Base-by-base conservation (phyloP, 352 stramenopile genomes). In the Blastocystis sp. region DNA sequence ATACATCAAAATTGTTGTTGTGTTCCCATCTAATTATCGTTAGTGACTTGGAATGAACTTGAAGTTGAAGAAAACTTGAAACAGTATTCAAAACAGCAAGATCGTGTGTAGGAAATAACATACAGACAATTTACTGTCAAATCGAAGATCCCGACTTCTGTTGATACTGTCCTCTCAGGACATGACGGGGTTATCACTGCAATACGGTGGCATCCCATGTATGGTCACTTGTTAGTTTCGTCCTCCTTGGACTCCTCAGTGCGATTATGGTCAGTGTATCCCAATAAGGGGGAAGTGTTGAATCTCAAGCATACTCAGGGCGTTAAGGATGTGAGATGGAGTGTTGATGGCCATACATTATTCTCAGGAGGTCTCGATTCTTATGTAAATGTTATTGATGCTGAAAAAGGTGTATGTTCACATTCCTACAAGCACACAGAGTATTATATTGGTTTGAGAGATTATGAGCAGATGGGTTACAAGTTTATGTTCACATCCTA, bases 291-390 rank as follows among this genome's bases (percentile, higher is more conserved):
- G 54, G 73, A 84, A 19, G 73, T 84, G 30, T 9, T 66, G 5
- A 33, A n/a, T 11, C 15, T 84, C 13, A 17, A 27, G 33, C 73
- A 84, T n/a, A 53, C 51, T 0, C 30, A 84, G 17, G 73, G 73
- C 44, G 73, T 84, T 5, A 84, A 84, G 44, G 73, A 84, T 68
- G 51, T 84, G 13, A 44, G 53, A 66, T 84, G 73, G 73, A 66
- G 53, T n/a, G 64, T 35, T n/a, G 73, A 84, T 69, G 73, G 73
- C 5, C 7, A 22, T 30, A 69, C 51, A 13, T 57, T 84, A 17
- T 56, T 84, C 33, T 68, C 73, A 17, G 73, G 73, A 30, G 73
- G 73, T 24, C 33, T 84, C 4, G 73, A 84, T 24, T 53, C 22
- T 19, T 84, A 84, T 54, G 73, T 84, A 30, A 84, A 84, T 48